phyloP scores from a whole-genome alignment of 768 basidiomycete species.

The Omphalotus guepiniiformis region DNA sequence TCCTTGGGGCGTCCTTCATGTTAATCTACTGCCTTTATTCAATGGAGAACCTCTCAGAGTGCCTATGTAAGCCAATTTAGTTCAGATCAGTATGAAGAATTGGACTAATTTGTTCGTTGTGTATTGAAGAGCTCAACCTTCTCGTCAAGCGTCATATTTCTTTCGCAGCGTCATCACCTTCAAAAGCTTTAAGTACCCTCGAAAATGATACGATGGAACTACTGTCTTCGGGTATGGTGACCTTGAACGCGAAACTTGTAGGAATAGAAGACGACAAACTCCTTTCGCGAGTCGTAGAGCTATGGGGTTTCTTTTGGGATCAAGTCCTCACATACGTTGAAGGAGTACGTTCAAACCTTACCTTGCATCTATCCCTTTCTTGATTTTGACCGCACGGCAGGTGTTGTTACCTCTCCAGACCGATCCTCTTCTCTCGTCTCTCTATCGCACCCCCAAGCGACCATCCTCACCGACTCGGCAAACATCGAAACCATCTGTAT shows the following conservation, averaged over 20 bases:
- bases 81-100: not conserved
- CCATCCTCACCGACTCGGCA: conserved; percentile 48
- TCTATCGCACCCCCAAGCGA: conserved; percentile 61
- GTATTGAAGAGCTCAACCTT: conserved; percentile 82
- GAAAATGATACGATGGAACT: conserved; percentile 80
- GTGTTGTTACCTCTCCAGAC: conserved; percentile 59
- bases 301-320: conserved; percentile 94
- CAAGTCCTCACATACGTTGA: conserved; percentile 84
- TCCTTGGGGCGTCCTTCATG: conserved; percentile 82
- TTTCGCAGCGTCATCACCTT: conserved; percentile 66
- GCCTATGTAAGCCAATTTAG: conserved; percentile 58
- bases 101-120: conserved; percentile 8
- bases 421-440: conserved; percentile 58
- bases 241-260: conserved; percentile 78
- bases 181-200: conserved; percentile 68
- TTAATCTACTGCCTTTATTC: conserved; percentile 87
- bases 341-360: conserved; percentile 50
- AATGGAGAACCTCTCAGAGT: conserved; percentile 84
- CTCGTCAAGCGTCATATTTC: conserved; percentile 79
- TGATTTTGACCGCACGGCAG: conserved; percentile 32
- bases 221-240: conserved; percentile 87
- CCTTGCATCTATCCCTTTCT: not conserved
- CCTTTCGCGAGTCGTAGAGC: conserved; percentile 72
- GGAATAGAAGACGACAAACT: conserved; percentile 77
- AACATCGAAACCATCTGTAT: conserved; percentile 39